Percentiles rank a stretch among this genome's conserved stretches.
Evolutionary conservation across 495 filamentous ascomycete species (phyloP).

Genomic region (Penicillium alfredii): DNA sequence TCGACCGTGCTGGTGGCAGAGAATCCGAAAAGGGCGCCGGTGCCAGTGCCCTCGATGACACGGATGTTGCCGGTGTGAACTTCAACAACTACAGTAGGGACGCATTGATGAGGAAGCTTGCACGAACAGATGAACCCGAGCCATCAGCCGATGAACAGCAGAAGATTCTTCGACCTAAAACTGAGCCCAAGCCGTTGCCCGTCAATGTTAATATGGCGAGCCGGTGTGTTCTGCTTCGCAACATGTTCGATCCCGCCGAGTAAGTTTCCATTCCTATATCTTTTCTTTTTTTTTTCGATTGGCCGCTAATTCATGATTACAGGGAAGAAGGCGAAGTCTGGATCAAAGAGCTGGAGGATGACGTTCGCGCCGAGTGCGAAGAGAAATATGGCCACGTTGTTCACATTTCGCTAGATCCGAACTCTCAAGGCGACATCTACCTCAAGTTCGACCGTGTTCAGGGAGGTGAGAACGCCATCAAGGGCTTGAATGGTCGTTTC

Average conservation of each 20-base stretch:
- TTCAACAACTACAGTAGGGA: slow-evolving; percentile 99
- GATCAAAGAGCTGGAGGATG: slow-evolving; percentile 91
- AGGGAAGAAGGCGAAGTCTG: slow-evolving; percentile 85
- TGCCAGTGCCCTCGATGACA: slow-evolving; percentile 95
- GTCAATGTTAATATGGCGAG: slow-evolving; percentile 89
- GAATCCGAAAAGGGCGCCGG: slow-evolving; percentile 85
- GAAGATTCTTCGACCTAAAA: slow-evolving; percentile 70
- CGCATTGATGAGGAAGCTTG: slow-evolving; percentile 95
- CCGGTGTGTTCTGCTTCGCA: slow-evolving; percentile 86
- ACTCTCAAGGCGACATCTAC: slow-evolving; percentile 93
- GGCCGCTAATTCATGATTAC: slow-evolving; percentile 36
- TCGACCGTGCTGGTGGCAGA: slow-evolving; percentile 87
- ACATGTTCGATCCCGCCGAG: slow-evolving; percentile 92
- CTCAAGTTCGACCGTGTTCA: slow-evolving; percentile 94
- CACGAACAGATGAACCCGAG: slow-evolving; percentile 83
- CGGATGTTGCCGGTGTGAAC: slow-evolving; percentile 95
- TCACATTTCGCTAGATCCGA: slow-evolving; percentile 93
- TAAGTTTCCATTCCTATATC: slow-evolving; percentile 45
- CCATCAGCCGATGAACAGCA: slow-evolving; percentile 58
- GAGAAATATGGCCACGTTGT: slow-evolving; percentile 96
- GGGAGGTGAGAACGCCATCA: slow-evolving; percentile 94
- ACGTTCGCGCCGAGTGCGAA: slow-evolving; percentile 89
- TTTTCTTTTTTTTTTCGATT: background rate
- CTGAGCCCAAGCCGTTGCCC: slow-evolving; percentile 73
- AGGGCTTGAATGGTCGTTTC: slow-evolving; percentile 93